These are phyloP conservation scores for Puccinia triticina DNA, from an alignment of 1,284 basidiomycete genomes.

Conservation along the genomic window DNA sequence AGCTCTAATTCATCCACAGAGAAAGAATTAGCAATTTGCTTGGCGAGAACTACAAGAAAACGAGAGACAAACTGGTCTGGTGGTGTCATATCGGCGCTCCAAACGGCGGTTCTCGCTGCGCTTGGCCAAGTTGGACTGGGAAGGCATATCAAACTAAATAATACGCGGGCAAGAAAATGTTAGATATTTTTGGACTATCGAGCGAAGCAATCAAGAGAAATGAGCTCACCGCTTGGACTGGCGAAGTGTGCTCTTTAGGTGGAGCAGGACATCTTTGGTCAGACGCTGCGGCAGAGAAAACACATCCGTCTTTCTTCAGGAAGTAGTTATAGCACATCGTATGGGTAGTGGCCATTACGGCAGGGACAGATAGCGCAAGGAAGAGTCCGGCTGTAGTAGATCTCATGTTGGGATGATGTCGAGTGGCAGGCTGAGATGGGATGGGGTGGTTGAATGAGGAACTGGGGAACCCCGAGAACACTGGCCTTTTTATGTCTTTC, in stretches of 20 bases:
- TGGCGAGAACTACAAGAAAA: not conserved
- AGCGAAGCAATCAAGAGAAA: not conserved
- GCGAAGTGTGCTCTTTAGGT: not conserved
- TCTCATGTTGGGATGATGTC: conserved; percentile 2
- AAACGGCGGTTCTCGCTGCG: not conserved
- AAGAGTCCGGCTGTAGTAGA: not conserved
- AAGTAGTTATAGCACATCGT: conserved; percentile 40
- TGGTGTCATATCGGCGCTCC: conserved; percentile 40
- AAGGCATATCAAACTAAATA: not conserved
- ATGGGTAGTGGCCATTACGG: conserved; percentile 28
- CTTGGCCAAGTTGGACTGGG: not conserved
- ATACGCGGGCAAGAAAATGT: not conserved
- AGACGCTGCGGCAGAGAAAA: not conserved
- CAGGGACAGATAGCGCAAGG: not conserved
- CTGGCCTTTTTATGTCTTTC: no score
- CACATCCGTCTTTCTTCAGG: conserved; percentile 41
- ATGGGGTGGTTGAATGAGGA: no score
- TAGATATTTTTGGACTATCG: not conserved
- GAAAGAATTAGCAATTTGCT: not conserved
- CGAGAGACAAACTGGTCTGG: not conserved
- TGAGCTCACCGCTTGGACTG: not conserved
- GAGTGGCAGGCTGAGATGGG: not conserved
- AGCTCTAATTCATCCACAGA: not conserved
- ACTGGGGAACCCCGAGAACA: no score
- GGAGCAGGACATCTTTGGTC: conserved; percentile 13